phyloP scores from a whole-genome alignment of 352 stramenopile species.

The Heterotrichella gracilis region DNA sequence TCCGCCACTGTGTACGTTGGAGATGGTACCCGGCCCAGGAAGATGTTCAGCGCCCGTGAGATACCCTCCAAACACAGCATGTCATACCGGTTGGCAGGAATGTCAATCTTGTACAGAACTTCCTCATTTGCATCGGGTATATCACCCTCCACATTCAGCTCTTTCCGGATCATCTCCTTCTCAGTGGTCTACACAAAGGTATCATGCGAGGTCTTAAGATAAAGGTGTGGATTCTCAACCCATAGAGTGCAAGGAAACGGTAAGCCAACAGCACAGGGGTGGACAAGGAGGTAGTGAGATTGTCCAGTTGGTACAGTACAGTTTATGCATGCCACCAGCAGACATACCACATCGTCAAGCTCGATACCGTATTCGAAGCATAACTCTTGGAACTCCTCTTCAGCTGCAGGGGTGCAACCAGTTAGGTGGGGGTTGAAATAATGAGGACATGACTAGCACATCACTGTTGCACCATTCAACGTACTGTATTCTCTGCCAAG shows the following conservation, averaged over 20 bases:
- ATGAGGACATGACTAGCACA: no score
- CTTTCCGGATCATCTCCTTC: neutral
- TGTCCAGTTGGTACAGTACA: neutral
- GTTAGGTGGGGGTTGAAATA: no score
- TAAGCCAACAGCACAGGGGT: no score
- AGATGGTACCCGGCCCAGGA: slow-evolving; percentile 63
- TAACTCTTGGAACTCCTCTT: slow-evolving; percentile 91
- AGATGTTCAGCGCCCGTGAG: slow-evolving; percentile 65
- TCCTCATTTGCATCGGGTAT: slow-evolving; percentile 33
- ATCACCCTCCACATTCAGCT: slow-evolving; percentile 22
- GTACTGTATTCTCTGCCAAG: no score
- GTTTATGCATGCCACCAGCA: slow-evolving; percentile 15
- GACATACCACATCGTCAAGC: slow-evolving; percentile 56
- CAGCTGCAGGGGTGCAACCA: no score
- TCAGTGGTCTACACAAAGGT: no score
- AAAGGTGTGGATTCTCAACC: neutral
- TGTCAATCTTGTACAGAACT: slow-evolving; percentile 98
- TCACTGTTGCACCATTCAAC: no score
- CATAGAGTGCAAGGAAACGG: neutral
- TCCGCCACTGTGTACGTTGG: slow-evolving; percentile 50
- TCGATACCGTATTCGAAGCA: slow-evolving; percentile 99
- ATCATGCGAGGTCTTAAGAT: no score
- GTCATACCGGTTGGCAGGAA: slow-evolving; percentile 97
- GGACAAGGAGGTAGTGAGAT: no score
- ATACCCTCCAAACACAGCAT: slow-evolving; percentile 93